Conservation (phyloP, 139 green algal species). For the Tetraselmis striata region DNA sequence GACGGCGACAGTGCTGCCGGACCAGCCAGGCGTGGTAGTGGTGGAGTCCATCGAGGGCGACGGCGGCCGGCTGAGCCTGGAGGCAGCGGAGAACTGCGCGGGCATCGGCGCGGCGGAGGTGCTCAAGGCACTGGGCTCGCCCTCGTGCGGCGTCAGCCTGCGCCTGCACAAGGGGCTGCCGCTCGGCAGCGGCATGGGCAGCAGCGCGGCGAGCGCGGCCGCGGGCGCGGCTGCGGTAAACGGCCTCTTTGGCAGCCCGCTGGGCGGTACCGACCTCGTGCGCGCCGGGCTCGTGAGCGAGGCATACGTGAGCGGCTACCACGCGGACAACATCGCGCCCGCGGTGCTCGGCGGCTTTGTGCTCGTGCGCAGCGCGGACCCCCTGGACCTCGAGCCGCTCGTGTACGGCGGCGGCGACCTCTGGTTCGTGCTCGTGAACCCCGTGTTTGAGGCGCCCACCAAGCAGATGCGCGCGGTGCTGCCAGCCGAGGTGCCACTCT, state of each 20-base stretch:
- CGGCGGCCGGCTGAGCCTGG: conserved; percentile 71
- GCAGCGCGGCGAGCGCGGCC: conserved; percentile 80
- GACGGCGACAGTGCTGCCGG: conserved; percentile 51
- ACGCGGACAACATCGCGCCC: conserved; percentile 94
- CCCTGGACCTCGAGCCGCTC: conserved; percentile 62
- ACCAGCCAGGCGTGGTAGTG: conserved; percentile 48
- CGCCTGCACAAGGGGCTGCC: conserved; percentile 88
- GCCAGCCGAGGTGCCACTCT: conserved; percentile 79
- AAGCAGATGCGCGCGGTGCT: conserved; percentile 90
- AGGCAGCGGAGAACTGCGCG: conserved; percentile 80
- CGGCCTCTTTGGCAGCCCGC: conserved; percentile 76
- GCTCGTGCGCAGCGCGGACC: conserved; percentile 60
- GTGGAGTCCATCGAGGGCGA: conserved; percentile 89
- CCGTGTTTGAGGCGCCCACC: conserved; percentile 87
- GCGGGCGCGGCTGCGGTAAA: conserved; percentile 84
- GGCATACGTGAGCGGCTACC: conserved; percentile 87
- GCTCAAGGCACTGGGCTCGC: conserved; percentile 73
- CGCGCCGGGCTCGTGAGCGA: conserved; percentile 75
- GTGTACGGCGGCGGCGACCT: conserved; percentile 38
- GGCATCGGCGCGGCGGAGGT: conserved; percentile 85
- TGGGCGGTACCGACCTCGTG: conserved; percentile 75
- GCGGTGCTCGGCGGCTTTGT: conserved; percentile 90
- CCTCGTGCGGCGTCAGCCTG: conserved; percentile 69
- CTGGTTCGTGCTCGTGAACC: conserved; percentile 92
- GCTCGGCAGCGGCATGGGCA: conserved; percentile 86